Evolutionary conservation across 257 asterid genomes (phyloP), one percentile per base, ranked within the genome.

Genomic region (Solanum arcanum): DNA sequence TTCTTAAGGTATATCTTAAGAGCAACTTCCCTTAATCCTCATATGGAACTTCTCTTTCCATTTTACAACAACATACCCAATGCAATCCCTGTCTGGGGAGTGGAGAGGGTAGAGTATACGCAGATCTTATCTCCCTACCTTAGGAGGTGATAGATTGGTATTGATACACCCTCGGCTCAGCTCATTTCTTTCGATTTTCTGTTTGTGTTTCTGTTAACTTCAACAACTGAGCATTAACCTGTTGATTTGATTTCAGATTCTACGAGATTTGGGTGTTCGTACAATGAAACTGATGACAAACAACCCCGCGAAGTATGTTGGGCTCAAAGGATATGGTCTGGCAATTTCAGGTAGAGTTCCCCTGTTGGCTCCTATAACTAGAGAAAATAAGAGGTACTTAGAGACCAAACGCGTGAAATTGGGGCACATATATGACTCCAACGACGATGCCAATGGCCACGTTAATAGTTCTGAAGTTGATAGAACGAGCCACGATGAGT

Each of bases 221-320:
- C n/a, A 18, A n/a, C 10, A 7, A 66, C 59, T 66, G 74, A 64
- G 14, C n/a, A 39, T 23, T 12, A 49, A 35, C 2, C 49, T 77
- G 84, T 89, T 66, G 18, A 12, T n/a, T 49, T 88, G 94, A 81
- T 81, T 81, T 47, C 93, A 96, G 99, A 97, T 97, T 25, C 88
- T 97, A 83, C 90, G 99, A 87, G 99, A 96, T 94, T 96, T 97
- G 81, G 99, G 99, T 9, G 99, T 97, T 39, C 89, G 95, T 89
- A 97, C 99, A 0, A 97, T 97, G 99, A 94, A 91, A 89, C 89
- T 97, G 92, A 95, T 97, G 99, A 97, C 99, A 14, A 97, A 97
- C 92, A 97, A 97, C 88, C 99, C 99, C 59, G 94, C 99, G 11
- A 97, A 96, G 92, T 97, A 96, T 91, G 89, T 88, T 14, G 98